These are phyloP conservation scores for Mallotus japonicus DNA, from an alignment of 441 rosid species.

Conservation along the genomic window DNA sequence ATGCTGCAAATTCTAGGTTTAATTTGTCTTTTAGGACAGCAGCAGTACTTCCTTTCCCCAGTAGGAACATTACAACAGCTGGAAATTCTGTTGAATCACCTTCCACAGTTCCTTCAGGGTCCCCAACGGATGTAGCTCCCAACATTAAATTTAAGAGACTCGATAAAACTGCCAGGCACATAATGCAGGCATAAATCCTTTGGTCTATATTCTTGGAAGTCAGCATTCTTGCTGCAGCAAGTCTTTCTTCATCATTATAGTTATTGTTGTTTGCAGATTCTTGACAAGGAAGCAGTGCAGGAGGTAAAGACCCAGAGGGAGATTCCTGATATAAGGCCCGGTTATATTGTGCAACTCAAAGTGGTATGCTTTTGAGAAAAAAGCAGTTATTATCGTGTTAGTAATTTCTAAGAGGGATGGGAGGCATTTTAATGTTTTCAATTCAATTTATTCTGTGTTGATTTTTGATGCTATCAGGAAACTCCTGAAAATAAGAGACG, in stretches of 20 bases:
- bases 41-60: constrained; percentile 4
- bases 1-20: constrained; percentile 23
- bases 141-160: constrained; percentile 85
- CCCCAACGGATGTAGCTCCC: constrained; percentile 37
- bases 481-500: constrained; percentile 96
- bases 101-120: constrained; percentile 33
- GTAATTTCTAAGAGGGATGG: background rate
- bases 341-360: constrained; percentile 81
- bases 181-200: constrained; percentile 60
- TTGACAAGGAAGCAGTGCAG: constrained; percentile 78
- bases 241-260: background rate
- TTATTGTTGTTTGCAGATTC: constrained; percentile 42
- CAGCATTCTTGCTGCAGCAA: background rate
- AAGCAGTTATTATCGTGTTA: background rate
- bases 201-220: background rate
- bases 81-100: constrained; percentile 36
- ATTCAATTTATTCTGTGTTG: background rate
- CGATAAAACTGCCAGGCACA: constrained; percentile 79
- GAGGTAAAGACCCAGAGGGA: constrained; percentile 67
- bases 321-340: constrained; percentile 79
- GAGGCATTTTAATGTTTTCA: too few relatives aligned
- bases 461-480: constrained; percentile 52
- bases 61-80: constrained; percentile 49
- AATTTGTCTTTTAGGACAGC: constrained; percentile 5
- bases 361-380: constrained; percentile 49